phyloP scores from a whole-genome alignment of 2,329 filamentous ascomycete genomes.

The Aspergillus viridinutans region DNA sequence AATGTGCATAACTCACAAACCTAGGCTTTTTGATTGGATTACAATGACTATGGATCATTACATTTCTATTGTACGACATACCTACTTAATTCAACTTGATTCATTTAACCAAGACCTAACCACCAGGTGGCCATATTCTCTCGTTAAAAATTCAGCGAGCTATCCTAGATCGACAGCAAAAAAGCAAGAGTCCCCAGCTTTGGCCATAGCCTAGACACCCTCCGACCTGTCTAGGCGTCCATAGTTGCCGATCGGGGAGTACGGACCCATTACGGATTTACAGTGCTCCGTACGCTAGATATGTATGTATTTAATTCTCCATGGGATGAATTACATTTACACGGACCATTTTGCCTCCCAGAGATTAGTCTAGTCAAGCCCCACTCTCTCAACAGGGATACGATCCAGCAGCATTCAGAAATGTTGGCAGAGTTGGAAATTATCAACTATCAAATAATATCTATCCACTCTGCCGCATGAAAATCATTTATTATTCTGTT shows the following conservation, averaged over 20 bases:
- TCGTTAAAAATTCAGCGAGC: not conserved
- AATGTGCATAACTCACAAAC: not conserved
- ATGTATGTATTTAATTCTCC: no score
- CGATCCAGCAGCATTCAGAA: not conserved
- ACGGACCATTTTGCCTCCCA: conserved; percentile 10
- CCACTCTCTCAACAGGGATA: not conserved
- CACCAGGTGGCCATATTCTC: not conserved
- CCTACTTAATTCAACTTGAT: not conserved
- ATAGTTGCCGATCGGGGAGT: conserved; percentile 20
- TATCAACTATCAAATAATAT: not conserved
- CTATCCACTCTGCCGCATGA: no score
- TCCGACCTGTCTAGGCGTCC: conserved; percentile 18
- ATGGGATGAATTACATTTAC: conserved; percentile 3
- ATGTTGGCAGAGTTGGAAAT: not conserved
- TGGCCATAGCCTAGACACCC: conserved; percentile 2
- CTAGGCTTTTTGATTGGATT: not conserved
- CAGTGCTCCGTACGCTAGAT: no score
- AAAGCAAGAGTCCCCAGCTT: not conserved
- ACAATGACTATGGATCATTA: not conserved
- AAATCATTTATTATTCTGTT: no score
- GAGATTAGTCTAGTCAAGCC: not conserved
- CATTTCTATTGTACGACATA: not conserved
- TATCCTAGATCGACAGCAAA: not conserved
- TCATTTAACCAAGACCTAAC: not conserved
- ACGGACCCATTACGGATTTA: not conserved